Base-by-base conservation (phyloP, 352 stramenopile species). In the Globisporangium sylvaticum region DNA sequence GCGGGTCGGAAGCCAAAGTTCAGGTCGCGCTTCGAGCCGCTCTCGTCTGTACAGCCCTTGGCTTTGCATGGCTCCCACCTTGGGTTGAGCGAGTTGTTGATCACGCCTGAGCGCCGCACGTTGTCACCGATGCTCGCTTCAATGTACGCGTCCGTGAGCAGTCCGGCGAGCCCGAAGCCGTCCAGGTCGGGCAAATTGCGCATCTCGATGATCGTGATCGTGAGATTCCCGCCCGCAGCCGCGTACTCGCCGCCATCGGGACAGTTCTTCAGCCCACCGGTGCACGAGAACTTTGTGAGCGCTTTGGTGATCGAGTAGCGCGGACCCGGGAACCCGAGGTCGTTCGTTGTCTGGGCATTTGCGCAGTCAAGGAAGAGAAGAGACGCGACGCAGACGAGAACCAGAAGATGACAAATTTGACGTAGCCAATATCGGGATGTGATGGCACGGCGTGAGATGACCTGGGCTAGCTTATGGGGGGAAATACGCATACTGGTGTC, bases 171-270 rank as follows among this genome's bases (percentile, higher is more conserved):
- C 4, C 87, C 87, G 62, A 94, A 94, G 32, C 70, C 68, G 53
- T 97, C 91, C n/a, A 92, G 65, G 56, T 97, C 64, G 1, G 87
- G 90, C 18, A 97, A 71, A 46, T 97, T 92, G 3, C 78, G 81
- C 77, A 95, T 95, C 69, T 88, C 80, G 15, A 96, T 66, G 58
- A 97, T 79, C 9, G 84, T 94, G 12, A 96, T 44, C 20, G 90
- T 96, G 20, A 97, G 78, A 52, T 96, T 96, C 0, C 91, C 91
- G n/a, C 91, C 91, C 0, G 87, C 88, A 15, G 80, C 81, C 4
- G 68, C 68, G 42, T 93, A 95, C 59, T 91, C 72, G 15, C 87
- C 88, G 60, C 70, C 76, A 56, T 89, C 78, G 25, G 87, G 89
- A 59, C 89, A 95, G 46, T 91, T 90, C 39, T 68, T 74, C 6